phyloP scores from a whole-genome alignment of 2,329 filamentous ascomycete species.

The Penicillium sp. region DNA sequence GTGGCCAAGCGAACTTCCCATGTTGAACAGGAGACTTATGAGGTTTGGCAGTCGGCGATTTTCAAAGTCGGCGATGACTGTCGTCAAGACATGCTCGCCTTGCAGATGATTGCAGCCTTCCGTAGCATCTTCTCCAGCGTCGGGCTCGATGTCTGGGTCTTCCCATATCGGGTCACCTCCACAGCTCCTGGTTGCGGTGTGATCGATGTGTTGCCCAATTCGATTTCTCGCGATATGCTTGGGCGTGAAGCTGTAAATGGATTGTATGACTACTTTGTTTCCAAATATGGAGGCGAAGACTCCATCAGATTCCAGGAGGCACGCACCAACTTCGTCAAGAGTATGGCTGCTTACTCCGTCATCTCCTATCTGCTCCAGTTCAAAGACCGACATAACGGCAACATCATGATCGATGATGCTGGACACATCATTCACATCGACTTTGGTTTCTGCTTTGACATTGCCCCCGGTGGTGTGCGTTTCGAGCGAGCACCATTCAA shows the following conservation, averaged over 20 bases:
- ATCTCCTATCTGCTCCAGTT: conserved; percentile 97
- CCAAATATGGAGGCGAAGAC: conserved; percentile 95
- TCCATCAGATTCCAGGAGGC: conserved; percentile 93
- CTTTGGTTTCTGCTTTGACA: conserved; percentile 99
- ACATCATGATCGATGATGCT: conserved; percentile 98
- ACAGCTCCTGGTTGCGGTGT: conserved; percentile 97
- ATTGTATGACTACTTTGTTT: conserved; percentile 96
- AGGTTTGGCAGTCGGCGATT: conserved; percentile 99
- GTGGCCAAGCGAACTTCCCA: conserved; percentile 18
- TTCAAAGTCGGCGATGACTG: conserved; percentile 99
- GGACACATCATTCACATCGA: conserved; percentile 98
- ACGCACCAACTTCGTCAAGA: conserved; percentile 96
- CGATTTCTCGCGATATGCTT: conserved; percentile 97
- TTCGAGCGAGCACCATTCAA: conserved; percentile 99
- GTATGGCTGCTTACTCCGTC: conserved; percentile 96
- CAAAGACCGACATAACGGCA: conserved; percentile 98
- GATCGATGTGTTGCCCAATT: conserved; percentile 96
- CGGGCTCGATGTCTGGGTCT: conserved; percentile 94
- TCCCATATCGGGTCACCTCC: conserved; percentile 94
- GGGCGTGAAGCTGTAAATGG: conserved; percentile 97
- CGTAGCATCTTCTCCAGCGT: conserved; percentile 94
- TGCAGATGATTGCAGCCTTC: conserved; percentile 98
- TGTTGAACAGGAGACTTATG: conserved; percentile 61
- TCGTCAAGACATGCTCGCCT: conserved; percentile 89
- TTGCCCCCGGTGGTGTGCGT: conserved; percentile 91